These are phyloP conservation scores for Ichthyophthirius multifiliis DNA, from an alignment of 169 alveolate species.

Conservation along the genomic window DNA sequence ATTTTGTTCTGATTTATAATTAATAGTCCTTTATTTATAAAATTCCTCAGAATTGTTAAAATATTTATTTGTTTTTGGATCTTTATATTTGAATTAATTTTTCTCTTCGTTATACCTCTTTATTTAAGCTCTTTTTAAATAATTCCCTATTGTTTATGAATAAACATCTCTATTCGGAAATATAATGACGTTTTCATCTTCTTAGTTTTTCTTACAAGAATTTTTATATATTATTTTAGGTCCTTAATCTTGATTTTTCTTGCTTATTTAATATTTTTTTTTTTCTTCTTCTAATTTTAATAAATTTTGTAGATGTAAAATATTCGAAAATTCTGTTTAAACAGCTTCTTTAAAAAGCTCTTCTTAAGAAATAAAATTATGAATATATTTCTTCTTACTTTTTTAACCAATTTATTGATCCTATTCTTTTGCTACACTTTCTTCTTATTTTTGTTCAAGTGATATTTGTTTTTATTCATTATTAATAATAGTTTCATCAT, in stretches of 20 bases:
- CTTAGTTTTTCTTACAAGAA: background rate
- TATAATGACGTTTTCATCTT: background rate
- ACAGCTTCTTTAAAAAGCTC: conserved; percentile 2
- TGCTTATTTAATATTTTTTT: background rate
- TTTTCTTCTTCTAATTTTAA: background rate
- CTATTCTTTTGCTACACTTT: too few relatives aligned
- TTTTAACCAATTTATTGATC: too few relatives aligned
- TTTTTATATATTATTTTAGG: conserved; percentile 2
- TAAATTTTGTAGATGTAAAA: background rate
- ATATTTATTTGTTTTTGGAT: background rate
- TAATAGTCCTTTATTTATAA: background rate
- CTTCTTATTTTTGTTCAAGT: background rate
- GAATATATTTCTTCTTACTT: background rate
- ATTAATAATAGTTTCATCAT: background rate
- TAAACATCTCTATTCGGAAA: background rate
- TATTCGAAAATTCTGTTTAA: background rate
- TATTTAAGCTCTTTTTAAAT: background rate
- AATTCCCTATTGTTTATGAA: background rate
- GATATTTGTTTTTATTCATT: background rate
- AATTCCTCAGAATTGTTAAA: background rate
- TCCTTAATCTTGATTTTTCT: background rate
- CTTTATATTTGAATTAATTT: background rate
- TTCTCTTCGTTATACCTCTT: background rate
- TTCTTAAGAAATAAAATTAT: background rate
- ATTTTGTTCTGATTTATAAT: background rate